Evolutionary conservation across 2,329 filamentous ascomycete genomes (phyloP), one percentile per base, ranked within the genome.

Genomic region (Penicillium freii): DNA sequence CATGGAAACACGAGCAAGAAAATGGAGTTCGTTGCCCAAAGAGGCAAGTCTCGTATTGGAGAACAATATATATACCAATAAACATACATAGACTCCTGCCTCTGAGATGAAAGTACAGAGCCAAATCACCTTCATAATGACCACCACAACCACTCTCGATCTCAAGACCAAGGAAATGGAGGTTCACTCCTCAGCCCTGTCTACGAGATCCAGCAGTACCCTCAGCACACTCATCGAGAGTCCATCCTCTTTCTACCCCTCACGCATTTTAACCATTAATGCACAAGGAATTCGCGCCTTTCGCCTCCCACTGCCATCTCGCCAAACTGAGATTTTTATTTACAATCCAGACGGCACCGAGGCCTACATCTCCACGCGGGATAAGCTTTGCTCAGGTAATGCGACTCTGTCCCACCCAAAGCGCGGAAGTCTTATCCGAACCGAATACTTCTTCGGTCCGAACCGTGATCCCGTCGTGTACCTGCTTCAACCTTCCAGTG

Each of bases 401-500:
- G 78, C 85, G 47, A 69, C 81, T 4, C 70, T 80, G 36, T 77
- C 74, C 23, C 72, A 76, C 36, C 74, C 77, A 15, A 63, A 71
- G 19, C 42, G 56, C 7, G 71, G 69, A 8, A 62, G 65, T 5
- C 70, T 78, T 5, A 64, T 84, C n/a, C 80, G 77, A 60, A 87
- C 84, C 0, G 79, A 76, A 4, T 87, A 87, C 70, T 80, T 79
- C 61, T 85, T 81, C 64, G 84, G 84, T 0, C 83, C 83, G 1
- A 77, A 76, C 40, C 76, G 77, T 2, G 77, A 81, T 7, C 84
- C 84, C 3, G 69, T 77, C 43, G 71, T 87, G 25, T 64, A 67
- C 3, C 59, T 77, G n/a, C 61, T 68, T 46, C 43, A 63, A 17
- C 66, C 73, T 5, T 63, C 71, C 9, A 67, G 39, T 53, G 15